Conservation (phyloP, 192 early-diverging fungal genomes). For the Linnemannia exigua region DNA sequence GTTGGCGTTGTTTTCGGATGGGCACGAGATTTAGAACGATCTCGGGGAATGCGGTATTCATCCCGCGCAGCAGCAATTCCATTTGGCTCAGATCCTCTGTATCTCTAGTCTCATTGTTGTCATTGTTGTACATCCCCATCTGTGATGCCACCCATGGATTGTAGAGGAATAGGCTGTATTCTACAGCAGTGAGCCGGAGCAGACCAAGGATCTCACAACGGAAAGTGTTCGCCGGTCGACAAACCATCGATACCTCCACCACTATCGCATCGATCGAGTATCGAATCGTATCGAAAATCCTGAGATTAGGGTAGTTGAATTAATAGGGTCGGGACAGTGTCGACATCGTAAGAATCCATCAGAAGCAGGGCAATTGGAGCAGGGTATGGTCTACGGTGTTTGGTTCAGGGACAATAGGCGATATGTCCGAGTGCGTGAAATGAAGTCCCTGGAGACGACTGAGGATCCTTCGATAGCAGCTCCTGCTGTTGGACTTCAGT, state of each 20-base stretch:
- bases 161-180: too few species aligned
- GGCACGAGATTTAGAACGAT: neutral
- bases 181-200: too few species aligned
- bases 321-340: neutral
- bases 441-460: neutral
- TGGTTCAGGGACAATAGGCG: too few species aligned
- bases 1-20: neutral
- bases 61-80: too few species aligned
- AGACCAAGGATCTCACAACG: too few species aligned
- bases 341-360: neutral
- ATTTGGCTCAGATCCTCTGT: too few species aligned
- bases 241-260: neutral
- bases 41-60: neutral
- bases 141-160: too few species aligned
- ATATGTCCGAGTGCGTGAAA: neutral
- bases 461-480: neutral
- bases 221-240: too few species aligned
- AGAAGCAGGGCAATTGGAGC: too few species aligned
- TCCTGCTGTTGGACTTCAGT: neutral
- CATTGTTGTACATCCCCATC: too few species aligned
- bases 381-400: too few species aligned
- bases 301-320: neutral
- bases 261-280: neutral
- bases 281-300: neutral
- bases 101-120: too few species aligned